phyloP scores from a whole-genome alignment of 2,329 filamentous ascomycete genomes.

The Nannizzia gypsea region DNA sequence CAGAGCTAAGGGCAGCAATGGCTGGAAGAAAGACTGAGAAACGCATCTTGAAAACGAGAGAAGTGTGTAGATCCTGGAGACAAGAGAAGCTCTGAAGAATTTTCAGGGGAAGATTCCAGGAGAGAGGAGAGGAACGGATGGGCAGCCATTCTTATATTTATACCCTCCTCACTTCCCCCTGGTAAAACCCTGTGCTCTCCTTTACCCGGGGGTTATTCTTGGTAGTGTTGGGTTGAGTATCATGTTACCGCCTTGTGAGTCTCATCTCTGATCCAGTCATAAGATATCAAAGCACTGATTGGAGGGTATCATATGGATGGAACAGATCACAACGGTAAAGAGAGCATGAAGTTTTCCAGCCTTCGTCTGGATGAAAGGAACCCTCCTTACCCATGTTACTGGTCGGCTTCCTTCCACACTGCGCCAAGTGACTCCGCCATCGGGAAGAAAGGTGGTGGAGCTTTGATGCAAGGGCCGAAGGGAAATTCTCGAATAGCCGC shows the following conservation, averaged over 20 bases:
- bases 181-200: neutral
- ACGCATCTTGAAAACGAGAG: slow-evolving; percentile 4
- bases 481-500: neutral
- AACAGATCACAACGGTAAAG: neutral
- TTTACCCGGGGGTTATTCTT: neutral
- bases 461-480: neutral
- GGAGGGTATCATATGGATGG: neutral
- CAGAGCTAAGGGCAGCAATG: slow-evolving; percentile 8
- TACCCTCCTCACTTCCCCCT: neutral
- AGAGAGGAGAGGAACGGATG: neutral
- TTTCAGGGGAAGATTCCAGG: neutral
- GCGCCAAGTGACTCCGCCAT: neutral
- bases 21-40: slow-evolving; percentile 6
- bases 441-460: neutral
- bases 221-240: neutral
- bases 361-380: neutral
- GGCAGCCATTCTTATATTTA: neutral
- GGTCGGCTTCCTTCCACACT: no score
- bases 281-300: neutral
- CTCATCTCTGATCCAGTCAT: neutral
- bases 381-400: neutral
- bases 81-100: neutral
- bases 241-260: neutral
- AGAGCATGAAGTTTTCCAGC: neutral
- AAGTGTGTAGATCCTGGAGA: neutral